phyloP scores from a whole-genome alignment of 1,139 yeast genomes.

The Debaryomycetaceae sp. region DNA sequence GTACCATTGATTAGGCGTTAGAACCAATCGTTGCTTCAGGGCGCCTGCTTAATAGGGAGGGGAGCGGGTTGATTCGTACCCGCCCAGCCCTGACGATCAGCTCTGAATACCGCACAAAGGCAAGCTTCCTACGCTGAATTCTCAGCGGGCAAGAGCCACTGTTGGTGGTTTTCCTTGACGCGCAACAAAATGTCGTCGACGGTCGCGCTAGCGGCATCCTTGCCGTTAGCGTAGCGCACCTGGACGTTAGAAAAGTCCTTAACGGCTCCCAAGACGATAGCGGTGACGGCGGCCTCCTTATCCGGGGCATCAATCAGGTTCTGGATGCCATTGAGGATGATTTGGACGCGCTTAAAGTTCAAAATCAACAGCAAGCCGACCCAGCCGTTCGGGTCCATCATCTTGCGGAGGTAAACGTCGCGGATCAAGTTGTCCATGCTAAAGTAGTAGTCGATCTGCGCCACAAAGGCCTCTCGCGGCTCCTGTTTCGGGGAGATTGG shows the following conservation, averaged over 20 bases:
- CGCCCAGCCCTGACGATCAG: no score
- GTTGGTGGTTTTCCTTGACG: slow-evolving; percentile 31
- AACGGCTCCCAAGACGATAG: slow-evolving; percentile 22
- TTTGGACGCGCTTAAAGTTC: slow-evolving; percentile 63
- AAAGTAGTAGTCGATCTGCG: slow-evolving; percentile 83
- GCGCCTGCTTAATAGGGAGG: no score
- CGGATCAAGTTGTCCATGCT: slow-evolving; percentile 77
- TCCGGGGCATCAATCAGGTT: slow-evolving; percentile 16
- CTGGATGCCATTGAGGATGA: slow-evolving; percentile 33
- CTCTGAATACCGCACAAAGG: no score
- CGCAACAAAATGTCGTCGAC: slow-evolving; percentile 28
- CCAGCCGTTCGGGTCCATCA: slow-evolving; percentile 70
- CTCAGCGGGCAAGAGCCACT: slow-evolving; percentile 29
- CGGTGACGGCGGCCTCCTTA: slow-evolving; percentile 11
- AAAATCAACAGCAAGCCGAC: slow-evolving; percentile 54
- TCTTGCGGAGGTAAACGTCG: slow-evolving; percentile 67
- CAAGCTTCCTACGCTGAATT: no score
- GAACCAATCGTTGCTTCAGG: no score
- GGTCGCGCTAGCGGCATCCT: slow-evolving; percentile 14
- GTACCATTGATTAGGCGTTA: no score
- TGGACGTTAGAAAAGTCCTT: slow-evolving; percentile 30
- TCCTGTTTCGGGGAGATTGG: slow-evolving; percentile 40
- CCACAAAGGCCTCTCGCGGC: slow-evolving; percentile 37
- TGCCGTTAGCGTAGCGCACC: slow-evolving; percentile 20
- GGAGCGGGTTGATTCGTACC: no score